These are phyloP conservation scores for Artomyces pyxidatus DNA, from an alignment of 768 basidiomycete genomes.

Conservation along the genomic window DNA sequence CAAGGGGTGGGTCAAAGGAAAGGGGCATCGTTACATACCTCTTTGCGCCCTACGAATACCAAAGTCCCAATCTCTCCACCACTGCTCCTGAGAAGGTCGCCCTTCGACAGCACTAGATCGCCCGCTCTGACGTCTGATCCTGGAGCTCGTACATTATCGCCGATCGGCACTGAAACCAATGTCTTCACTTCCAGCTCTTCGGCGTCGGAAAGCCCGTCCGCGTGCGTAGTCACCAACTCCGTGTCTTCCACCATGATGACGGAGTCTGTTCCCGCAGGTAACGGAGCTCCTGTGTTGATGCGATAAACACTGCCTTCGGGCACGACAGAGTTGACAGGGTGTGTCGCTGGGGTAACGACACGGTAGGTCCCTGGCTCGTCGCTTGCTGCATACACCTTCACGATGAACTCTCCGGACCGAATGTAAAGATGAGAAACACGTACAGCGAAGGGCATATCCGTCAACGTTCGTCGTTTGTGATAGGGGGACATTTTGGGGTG, in stretches of 20 bases:
- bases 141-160: constrained; percentile 66
- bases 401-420: background rate
- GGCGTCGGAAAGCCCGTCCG: constrained; percentile 30
- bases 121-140: constrained; percentile 69
- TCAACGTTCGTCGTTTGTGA: constrained; percentile 76
- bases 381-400: constrained; percentile 35
- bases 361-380: constrained; percentile 58
- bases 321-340: constrained; percentile 27
- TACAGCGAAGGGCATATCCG: constrained; percentile 78
- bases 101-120: constrained; percentile 55
- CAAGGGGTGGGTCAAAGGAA: background rate
- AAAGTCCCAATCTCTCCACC: constrained; percentile 85
- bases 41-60: constrained; percentile 65
- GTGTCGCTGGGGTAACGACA: constrained; percentile 51
- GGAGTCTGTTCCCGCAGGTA: constrained; percentile 67
- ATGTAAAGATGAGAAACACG: constrained; percentile 8
- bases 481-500: constrained; percentile 55
- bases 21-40: constrained; percentile 34
- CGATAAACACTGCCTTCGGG: constrained; percentile 52
- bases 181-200: constrained; percentile 72
- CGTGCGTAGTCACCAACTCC: constrained; percentile 48
- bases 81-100: constrained; percentile 49
- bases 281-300: constrained; percentile 80
- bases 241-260: constrained; percentile 96
- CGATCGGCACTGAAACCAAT: constrained; percentile 47